These are phyloP conservation scores for Lipomyces starkeyi DNA, from an alignment of 805 yeast species.

Conservation along the genomic window DNA sequence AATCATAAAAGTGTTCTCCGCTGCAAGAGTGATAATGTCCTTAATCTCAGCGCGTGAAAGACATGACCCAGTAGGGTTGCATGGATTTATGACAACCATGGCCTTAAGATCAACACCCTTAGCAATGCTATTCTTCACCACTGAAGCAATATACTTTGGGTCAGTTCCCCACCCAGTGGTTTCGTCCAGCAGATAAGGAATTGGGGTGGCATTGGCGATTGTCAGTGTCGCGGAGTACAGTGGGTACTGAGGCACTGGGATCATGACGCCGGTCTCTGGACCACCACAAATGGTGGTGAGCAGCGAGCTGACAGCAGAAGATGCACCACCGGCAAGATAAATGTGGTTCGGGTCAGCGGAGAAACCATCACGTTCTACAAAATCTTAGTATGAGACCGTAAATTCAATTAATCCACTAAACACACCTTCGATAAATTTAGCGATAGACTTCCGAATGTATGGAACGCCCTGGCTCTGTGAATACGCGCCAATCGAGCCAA, in stretches of 20 bases:
- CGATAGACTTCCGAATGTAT: conserved; percentile 74
- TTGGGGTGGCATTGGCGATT: conserved; percentile 76
- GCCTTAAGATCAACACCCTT: conserved; percentile 72
- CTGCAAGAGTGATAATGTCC: conserved; percentile 77
- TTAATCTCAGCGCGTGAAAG: conserved; percentile 68
- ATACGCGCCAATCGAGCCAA: conserved; percentile 93
- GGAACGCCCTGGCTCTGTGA: conserved; percentile 90
- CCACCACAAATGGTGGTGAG: conserved; percentile 73
- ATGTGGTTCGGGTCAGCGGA: conserved; percentile 71
- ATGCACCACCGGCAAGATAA: conserved; percentile 91
- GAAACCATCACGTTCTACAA: conserved; percentile 74
- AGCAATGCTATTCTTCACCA: conserved; percentile 56
- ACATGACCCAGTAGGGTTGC: conserved; percentile 96
- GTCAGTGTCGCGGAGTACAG: conserved; percentile 94
- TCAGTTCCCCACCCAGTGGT: conserved; percentile 82
- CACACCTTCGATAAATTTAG: conserved; percentile 63
- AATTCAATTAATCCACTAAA: not conserved
- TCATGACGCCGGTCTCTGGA: conserved; percentile 72
- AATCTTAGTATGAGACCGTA: not conserved
- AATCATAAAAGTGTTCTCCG: conserved; percentile 80
- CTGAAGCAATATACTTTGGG: conserved; percentile 63
- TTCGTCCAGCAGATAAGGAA: conserved; percentile 89
- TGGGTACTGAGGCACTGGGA: conserved; percentile 98
- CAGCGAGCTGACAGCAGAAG: conserved; percentile 85
- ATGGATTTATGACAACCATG: conserved; percentile 94